Evolutionary conservation across 176 grass and related monocot genomes (phyloP), one percentile per base, ranked within the genome.

Genomic region (Raddia distichophylla): DNA sequence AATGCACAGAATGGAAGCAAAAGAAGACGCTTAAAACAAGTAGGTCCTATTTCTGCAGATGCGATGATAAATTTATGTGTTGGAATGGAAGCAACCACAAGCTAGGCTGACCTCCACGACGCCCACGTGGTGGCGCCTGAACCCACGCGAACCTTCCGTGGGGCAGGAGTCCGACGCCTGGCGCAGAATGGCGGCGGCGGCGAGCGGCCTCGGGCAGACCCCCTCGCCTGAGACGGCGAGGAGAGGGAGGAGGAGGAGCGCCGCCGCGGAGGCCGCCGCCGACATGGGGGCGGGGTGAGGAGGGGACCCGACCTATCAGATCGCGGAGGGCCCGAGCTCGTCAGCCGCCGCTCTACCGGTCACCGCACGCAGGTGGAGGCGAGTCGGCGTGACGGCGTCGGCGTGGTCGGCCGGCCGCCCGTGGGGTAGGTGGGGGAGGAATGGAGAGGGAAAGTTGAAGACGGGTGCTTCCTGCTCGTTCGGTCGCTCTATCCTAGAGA

Each of bases 41-140:
- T 3, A 16, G 44, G 20, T 2, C 14, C 10, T 33, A 44, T 55
- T 72, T 54, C 10, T 14, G 15, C 2, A 12, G 18, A n/a, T 3
- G 67, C 8, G 33, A 46, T 2, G 19, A 37, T 15, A 34, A 32
- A 32, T 67, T 35, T 10, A 43, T 9, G 18, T 19, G 11, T 18
- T 22, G 48, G n/a, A 12, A 83, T 74, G 1, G 37, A 40, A 40
- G 2, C 37, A 40, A 40, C 4, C 37, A 65, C 5, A 46, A 45
- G 55, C 34, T 2, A 50, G 32, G 59, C 75, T 67, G 53, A 88
- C 86, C 75, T 88, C 86, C 2, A 80, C 61, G 15, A 89, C 76
- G 76, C 62, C 69, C 40, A 22, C 52, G 69, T 68, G 75, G 69
- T 44, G 81, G 16, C 13, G 18, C 10, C 61, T 53, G 53, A 67